Conservation (phyloP, 176 grass and related monocot genomes). For the Bromus sterilis region DNA sequence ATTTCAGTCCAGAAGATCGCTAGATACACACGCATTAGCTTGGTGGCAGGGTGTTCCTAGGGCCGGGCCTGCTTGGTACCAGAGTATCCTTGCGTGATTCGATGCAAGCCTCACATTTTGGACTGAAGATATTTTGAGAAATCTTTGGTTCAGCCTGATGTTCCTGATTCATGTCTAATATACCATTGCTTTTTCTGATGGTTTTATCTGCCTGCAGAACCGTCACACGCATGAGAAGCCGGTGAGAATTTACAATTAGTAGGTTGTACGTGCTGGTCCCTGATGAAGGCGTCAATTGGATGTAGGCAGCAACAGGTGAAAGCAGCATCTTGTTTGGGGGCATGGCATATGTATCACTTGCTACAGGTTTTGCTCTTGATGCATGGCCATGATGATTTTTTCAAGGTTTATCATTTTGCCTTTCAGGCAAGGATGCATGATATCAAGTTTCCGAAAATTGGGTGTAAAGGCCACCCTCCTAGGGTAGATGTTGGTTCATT, state of each 20-base stretch:
- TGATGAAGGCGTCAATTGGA: neutral
- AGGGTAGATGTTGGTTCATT: slow-evolving; percentile 38
- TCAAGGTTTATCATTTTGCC: neutral
- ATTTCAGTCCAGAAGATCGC: too few relatives aligned
- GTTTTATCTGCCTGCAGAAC: slow-evolving; percentile 52
- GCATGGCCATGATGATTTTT: neutral
- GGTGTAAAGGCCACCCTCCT: slow-evolving; percentile 15
- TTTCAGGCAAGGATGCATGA: neutral
- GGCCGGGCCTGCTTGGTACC: neutral
- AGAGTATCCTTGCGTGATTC: neutral
- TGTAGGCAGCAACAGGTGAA: neutral
- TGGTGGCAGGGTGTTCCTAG: too few relatives aligned
- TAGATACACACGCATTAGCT: neutral
- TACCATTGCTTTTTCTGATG: neutral
- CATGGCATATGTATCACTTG: neutral
- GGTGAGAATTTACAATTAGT: slow-evolving; percentile 77
- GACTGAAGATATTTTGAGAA: neutral
- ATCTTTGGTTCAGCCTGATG: neutral
- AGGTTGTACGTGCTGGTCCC: neutral
- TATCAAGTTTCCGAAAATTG: slow-evolving; percentile 25
- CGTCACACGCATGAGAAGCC: slow-evolving; percentile 71
- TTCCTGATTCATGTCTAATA: neutral
- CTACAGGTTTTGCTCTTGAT: neutral
- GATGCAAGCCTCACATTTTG: neutral
- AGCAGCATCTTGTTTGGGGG: neutral